Percentiles rank a stretch among this genome's conserved stretches.
These are phyloP conservation scores for Pythium apleroticum DNA, from an alignment of 352 stramenopile species.

Conservation along the genomic window DNA sequence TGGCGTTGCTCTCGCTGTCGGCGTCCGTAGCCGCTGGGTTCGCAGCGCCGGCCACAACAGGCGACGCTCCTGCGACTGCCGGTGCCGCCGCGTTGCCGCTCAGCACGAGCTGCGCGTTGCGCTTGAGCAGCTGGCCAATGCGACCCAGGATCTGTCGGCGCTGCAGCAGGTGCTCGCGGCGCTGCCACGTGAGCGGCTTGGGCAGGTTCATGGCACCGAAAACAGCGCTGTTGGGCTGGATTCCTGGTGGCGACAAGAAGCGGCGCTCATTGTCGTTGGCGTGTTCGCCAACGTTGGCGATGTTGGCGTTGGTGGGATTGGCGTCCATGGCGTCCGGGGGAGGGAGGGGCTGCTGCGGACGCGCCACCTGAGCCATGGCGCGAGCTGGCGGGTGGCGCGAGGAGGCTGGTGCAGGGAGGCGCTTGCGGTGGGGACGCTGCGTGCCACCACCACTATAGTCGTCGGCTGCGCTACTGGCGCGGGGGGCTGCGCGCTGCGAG, in stretches of 20 bases:
- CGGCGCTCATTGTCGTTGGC: conserved; percentile 13
- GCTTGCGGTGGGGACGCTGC: neutral
- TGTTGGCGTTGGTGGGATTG: neutral
- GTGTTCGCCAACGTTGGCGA: neutral
- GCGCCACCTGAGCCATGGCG: conserved; percentile 1
- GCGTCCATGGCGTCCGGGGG: conserved; percentile 1
- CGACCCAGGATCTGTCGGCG: conserved; percentile 65
- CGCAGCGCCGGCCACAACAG: neutral
- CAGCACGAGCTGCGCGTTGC: conserved; percentile 48
- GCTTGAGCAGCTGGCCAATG: conserved; percentile 61
- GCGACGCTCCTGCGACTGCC: neutral
- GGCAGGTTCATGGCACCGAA: conserved; percentile 67
- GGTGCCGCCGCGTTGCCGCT: neutral
- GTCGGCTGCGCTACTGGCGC: neutral
- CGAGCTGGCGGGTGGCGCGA: no score
- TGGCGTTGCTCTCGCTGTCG: conserved; percentile 27
- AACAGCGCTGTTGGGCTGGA: conserved; percentile 75
- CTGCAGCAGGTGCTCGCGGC: conserved; percentile 64
- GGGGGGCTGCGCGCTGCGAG: no score
- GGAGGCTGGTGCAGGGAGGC: neutral
- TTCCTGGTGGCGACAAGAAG: conserved; percentile 53
- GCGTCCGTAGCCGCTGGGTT: neutral
- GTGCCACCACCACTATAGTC: neutral
- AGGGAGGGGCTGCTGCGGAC: neutral
- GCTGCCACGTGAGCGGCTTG: conserved; percentile 82